Evolutionary conservation across 208 protist species (phyloP), one percentile per base, ranked within the genome.

Genomic region (Crithidia fasciculata): DNA sequence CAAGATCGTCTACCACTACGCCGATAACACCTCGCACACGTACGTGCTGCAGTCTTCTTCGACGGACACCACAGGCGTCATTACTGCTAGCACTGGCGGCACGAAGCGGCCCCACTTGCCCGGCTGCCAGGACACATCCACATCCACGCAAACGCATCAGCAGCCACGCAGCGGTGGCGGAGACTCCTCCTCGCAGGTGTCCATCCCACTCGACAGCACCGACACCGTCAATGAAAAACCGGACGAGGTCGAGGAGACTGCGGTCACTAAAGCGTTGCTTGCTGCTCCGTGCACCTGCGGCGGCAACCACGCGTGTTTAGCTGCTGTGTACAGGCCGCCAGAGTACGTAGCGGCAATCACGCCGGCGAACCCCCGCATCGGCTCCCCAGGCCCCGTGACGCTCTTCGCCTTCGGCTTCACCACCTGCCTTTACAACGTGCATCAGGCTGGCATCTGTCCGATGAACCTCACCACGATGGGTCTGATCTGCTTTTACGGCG

Each of bases 321-420:
- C 61, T 4, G 65, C 50, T 1, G 56, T 58, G 18, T 64, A 74
- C 19, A 44, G 71, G 45, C 62, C 69, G 15, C 39, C 68, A 0
- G 53, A 67, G 53, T 65, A 53, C 58, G 58, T 56, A 0, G 50
- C 19, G 3, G 63, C 52, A 52, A 71, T 59, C 73, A 72, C 47
- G 5, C 71, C 56, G 28, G 61, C 55, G 53, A 81, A 40, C 62
- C 59, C 74, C n/a, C 67, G 69, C 62, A 72, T 65, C 37, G 74
- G 53, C 8, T 74, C 81, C 28, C 69, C 83, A 8, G 80, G 64
- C 19, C 75, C 83, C 7, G 36, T 88, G n/a, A 82, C 77, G 43
- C 76, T 92, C 16, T 67, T 88, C 19, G 87, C 72, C 44, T 92
- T 90, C 60, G 87, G 84, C 39, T 76, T 89, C 60, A 83, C 87